phyloP scores from a whole-genome alignment of 805 yeast species.

The Komagataella kurtzmanii region DNA sequence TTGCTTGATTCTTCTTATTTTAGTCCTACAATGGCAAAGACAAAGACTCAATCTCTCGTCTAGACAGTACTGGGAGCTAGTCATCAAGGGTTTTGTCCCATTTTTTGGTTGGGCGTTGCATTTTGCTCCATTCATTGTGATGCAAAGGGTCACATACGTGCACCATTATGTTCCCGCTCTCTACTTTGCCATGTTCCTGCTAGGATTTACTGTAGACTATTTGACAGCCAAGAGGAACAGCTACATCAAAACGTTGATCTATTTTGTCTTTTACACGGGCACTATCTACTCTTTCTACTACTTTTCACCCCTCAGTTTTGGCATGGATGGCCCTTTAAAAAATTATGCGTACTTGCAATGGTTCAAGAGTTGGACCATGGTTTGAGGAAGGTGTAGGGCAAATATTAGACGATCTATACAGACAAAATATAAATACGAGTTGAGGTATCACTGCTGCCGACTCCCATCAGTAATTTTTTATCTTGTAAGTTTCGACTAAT shows the following conservation, averaged over 20 bases:
- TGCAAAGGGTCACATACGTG: slow-evolving; percentile 80
- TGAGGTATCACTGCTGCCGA: neutral
- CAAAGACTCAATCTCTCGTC: slow-evolving; percentile 27
- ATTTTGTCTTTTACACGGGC: slow-evolving; percentile 22
- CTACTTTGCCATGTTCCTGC: slow-evolving; percentile 56
- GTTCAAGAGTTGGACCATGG: slow-evolving; percentile 33
- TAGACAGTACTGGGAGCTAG: slow-evolving; percentile 9
- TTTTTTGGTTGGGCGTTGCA: slow-evolving; percentile 76
- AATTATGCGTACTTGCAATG: slow-evolving; percentile 31
- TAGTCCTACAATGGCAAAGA: slow-evolving; percentile 52
- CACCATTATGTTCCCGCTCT: slow-evolving; percentile 81
- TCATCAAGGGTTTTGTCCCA: slow-evolving; percentile 65
- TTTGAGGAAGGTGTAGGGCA: neutral
- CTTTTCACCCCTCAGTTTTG: slow-evolving; percentile 51
- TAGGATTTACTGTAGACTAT: slow-evolving; percentile 39
- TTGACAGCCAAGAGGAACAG: slow-evolving; percentile 19
- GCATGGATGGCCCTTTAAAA: slow-evolving; percentile 39
- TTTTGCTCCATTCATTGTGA: slow-evolving; percentile 59
- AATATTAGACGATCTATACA: neutral
- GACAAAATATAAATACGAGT: slow-evolving; percentile 3
- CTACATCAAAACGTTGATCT: slow-evolving; percentile 18
- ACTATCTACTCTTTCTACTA: slow-evolving; percentile 44
- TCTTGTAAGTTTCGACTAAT: slow-evolving; percentile 26
- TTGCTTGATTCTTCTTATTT: slow-evolving; percentile 22
- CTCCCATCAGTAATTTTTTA: neutral